Evolutionary conservation across 495 filamentous ascomycete genomes (phyloP).

Genomic region (Neurospora sp.): DNA sequence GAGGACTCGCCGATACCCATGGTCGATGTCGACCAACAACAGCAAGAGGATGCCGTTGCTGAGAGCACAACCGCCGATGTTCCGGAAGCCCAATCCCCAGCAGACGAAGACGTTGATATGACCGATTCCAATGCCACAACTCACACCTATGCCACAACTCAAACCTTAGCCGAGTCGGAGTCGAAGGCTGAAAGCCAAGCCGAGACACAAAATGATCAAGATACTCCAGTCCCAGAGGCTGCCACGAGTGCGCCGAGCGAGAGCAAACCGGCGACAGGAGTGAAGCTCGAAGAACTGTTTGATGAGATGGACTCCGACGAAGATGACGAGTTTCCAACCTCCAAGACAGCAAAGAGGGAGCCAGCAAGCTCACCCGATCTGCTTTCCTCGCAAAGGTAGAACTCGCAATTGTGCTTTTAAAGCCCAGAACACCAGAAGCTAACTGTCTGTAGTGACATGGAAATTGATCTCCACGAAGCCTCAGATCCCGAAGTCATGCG

Average conservation of each 20-base stretch:
- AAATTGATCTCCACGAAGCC: constrained; percentile 12
- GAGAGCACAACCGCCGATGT: neutral
- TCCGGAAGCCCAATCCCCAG: neutral
- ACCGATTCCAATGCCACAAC: neutral
- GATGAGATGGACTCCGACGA: constrained; percentile 68
- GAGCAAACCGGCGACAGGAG: constrained; percentile 26
- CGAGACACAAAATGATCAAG: neutral
- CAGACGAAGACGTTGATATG: constrained; percentile 14
- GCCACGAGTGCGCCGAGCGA: constrained; percentile 8
- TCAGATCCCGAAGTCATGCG: constrained; percentile 77
- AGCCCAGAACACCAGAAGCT: neutral
- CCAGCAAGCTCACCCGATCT: constrained; percentile 19
- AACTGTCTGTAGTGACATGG: neutral
- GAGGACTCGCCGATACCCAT: constrained; percentile 1
- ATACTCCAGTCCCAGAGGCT: neutral
- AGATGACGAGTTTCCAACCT: constrained; percentile 64
- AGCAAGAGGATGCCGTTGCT: neutral
- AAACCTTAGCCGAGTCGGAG: neutral
- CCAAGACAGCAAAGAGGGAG: constrained; percentile 11
- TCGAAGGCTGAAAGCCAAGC: neutral
- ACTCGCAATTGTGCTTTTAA: neutral
- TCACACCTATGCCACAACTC: neutral
- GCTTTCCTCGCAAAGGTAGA: constrained; percentile 24
- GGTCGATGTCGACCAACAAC: constrained; percentile 1
- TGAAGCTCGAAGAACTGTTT: constrained; percentile 75